These are phyloP conservation scores for Penicillium daleae DNA, from an alignment of 495 filamentous ascomycete genomes.

Conservation along the genomic window DNA sequence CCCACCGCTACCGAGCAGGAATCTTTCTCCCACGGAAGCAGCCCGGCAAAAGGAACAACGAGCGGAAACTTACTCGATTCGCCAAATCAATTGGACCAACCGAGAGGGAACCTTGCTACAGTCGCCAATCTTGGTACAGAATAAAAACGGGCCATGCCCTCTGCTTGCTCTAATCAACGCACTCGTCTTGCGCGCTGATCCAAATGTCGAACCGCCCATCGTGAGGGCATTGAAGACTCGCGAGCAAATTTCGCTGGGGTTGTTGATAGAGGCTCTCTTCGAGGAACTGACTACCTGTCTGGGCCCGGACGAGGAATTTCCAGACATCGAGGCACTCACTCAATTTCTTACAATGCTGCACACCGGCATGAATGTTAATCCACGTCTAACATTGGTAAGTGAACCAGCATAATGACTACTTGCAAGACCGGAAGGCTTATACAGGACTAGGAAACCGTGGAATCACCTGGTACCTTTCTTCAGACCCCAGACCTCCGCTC, in stretches of 20 bases:
- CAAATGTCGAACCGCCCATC: slow-evolving; percentile 65
- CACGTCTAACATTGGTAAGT: slow-evolving; percentile 67
- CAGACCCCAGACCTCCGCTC: slow-evolving; percentile 80
- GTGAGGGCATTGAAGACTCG: slow-evolving; percentile 73
- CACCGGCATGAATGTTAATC: slow-evolving; percentile 98
- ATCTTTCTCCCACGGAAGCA: slow-evolving; percentile 39
- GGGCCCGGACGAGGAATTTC: slow-evolving; percentile 60
- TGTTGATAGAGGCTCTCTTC: slow-evolving; percentile 84
- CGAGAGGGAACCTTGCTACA: slow-evolving; percentile 45
- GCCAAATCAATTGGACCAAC: slow-evolving; percentile 66
- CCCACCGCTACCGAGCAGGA: slow-evolving; percentile 9
- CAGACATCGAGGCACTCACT: slow-evolving; percentile 87
- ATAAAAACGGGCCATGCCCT: slow-evolving; percentile 92
- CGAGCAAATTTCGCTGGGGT: slow-evolving; percentile 84
- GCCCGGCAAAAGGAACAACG: slow-evolving; percentile 49
- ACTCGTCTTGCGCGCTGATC: slow-evolving; percentile 75
- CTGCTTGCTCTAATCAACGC: slow-evolving; percentile 94
- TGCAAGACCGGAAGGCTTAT: neutral
- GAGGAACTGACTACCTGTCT: slow-evolving; percentile 82
- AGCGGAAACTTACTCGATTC: slow-evolving; percentile 72
- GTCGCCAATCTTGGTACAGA: slow-evolving; percentile 87
- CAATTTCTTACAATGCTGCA: slow-evolving; percentile 85
- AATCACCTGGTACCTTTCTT: slow-evolving; percentile 74
- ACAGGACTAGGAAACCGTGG: slow-evolving; percentile 39
- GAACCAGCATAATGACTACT: neutral